Conservation (phyloP, 148 eudicot genomes). For the Silene conica region DNA sequence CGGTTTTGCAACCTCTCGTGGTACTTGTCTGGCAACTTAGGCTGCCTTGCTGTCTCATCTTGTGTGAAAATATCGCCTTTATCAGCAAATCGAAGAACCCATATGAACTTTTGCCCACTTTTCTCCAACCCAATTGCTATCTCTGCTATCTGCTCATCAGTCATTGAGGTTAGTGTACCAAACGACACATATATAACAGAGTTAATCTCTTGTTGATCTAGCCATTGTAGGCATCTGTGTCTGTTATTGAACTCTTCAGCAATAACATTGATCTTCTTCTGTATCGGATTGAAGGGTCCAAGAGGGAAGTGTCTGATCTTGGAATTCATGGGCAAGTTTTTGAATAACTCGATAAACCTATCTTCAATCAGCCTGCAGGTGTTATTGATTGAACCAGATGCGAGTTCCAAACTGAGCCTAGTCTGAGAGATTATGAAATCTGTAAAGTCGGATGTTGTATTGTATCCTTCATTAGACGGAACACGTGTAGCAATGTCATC, state of each 20-base stretch:
- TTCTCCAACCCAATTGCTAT: not conserved
- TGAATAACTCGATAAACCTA: not conserved
- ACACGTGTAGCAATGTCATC: not conserved
- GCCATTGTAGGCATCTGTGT: not conserved
- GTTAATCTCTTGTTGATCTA: not conserved
- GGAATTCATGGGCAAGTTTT: not conserved
- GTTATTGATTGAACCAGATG: not conserved
- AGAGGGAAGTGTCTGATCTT: not conserved
- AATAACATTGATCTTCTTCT: not conserved
- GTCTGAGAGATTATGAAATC: not conserved
- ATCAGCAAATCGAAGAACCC: not conserved
- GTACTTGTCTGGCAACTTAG: not conserved
- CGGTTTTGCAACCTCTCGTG: not conserved
- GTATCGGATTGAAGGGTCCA: not conserved
- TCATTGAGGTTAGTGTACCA: not conserved
- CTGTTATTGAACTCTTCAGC: not conserved
- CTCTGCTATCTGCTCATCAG: slow-evolving; percentile 8
- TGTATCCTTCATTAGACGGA: not conserved
- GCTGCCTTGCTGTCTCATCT: no score
- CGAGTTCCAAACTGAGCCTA: slow-evolving; percentile 2
- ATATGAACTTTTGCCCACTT: not conserved
- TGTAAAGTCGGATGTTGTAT: not conserved
- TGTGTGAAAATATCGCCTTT: not conserved
- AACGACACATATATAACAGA: not conserved
- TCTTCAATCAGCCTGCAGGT: not conserved